A percentile compares a stretch with the other conserved stretches of the same genome.
Evolutionary conservation across 108 stramenopile species (phyloP).

Genomic region (Nitzschia sp.): DNA sequence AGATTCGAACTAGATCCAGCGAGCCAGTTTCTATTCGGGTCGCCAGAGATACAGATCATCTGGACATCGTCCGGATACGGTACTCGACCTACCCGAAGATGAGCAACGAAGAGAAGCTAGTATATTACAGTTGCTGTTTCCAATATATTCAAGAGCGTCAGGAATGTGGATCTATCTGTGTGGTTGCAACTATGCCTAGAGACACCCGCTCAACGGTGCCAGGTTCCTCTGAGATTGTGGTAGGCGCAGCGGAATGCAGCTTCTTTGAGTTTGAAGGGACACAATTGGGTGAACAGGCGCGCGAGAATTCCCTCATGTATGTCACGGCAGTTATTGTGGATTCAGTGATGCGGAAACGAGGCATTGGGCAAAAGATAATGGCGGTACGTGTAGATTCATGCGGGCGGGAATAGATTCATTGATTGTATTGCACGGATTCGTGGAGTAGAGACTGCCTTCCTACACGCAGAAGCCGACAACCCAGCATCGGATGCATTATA

Average conservation of each 20-base stretch:
- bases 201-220: constrained; percentile 2
- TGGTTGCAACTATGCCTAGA: constrained; percentile 58
- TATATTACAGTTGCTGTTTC: constrained; percentile 59
- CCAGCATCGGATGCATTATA: constrained; percentile 62
- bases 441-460: constrained; percentile 68
- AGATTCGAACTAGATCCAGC: background rate
- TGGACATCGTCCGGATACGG: constrained; percentile 76
- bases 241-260: constrained; percentile 81
- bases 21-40: constrained; percentile 32
- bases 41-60: constrained; percentile 55
- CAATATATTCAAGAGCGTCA: constrained; percentile 64
- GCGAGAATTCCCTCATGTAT: constrained; percentile 61
- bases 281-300: constrained; percentile 54
- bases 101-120: constrained; percentile 48
- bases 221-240: constrained; percentile 19
- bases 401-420: no score
- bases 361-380: constrained; percentile 59
- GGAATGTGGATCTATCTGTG: constrained; percentile 61
- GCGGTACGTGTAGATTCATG: constrained; percentile 20
- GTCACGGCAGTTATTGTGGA: constrained; percentile 83
- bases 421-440: constrained; percentile 68
- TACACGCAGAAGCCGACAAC: constrained; percentile 83
- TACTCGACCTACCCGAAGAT: constrained; percentile 78
- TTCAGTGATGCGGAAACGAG: constrained; percentile 55
- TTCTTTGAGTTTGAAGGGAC: constrained; percentile 81